These are phyloP conservation scores for Clavispora vitiphila DNA, from an alignment of 805 yeast species.

Conservation along the genomic window DNA sequence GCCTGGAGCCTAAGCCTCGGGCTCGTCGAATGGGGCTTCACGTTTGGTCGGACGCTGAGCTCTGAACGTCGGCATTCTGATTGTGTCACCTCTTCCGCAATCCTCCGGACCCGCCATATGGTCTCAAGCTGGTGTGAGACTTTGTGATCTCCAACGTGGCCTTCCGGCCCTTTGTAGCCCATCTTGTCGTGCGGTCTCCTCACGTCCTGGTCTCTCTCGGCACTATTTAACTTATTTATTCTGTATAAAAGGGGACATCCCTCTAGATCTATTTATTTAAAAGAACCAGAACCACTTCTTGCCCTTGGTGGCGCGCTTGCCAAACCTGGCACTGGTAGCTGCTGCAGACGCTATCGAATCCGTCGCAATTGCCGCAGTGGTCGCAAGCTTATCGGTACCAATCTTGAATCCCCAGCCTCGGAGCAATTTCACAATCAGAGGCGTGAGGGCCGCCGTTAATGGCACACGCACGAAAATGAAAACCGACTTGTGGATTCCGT, in stretches of 20 bases:
- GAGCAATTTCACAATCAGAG: slow-evolving; percentile 61
- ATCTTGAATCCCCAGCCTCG: slow-evolving; percentile 77
- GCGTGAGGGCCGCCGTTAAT: slow-evolving; percentile 87
- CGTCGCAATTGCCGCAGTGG: slow-evolving; percentile 27
- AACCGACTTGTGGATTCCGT: slow-evolving; percentile 86
- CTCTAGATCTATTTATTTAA: slow-evolving; percentile 17
- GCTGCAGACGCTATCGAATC: slow-evolving; percentile 16
- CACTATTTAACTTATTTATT: slow-evolving; percentile 6
- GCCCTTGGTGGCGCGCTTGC: slow-evolving; percentile 45
- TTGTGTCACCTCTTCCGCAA: too few relatives aligned
- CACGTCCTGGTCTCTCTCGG: too few relatives aligned
- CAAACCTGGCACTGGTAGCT: slow-evolving; percentile 44
- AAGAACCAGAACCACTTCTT: slow-evolving; percentile 64
- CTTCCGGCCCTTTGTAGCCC: too few relatives aligned
- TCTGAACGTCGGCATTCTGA: too few relatives aligned
- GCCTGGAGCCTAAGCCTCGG: too few relatives aligned
- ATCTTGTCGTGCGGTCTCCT: too few relatives aligned
- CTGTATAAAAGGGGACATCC: background rate
- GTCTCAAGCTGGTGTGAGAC: too few relatives aligned
- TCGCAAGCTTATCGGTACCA: slow-evolving; percentile 46
- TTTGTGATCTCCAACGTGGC: too few relatives aligned
- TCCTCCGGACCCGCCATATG: too few relatives aligned
- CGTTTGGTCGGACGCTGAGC: too few relatives aligned
- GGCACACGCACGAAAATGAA: slow-evolving; percentile 76
- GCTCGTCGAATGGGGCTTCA: too few relatives aligned